Base-by-base conservation (phyloP, 257 asterid species). In the Linderniella brevidens region DNA sequence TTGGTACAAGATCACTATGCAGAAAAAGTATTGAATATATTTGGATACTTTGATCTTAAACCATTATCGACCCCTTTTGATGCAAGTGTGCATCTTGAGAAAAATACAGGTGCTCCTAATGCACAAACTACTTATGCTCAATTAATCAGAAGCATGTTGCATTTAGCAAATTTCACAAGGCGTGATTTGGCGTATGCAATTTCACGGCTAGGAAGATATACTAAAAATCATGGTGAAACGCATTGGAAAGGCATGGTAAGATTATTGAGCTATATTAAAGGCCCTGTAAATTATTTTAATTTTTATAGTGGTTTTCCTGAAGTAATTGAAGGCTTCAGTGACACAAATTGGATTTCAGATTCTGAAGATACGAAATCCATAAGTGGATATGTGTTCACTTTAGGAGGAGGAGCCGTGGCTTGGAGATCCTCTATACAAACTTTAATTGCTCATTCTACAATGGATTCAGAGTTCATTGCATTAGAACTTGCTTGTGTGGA, bases 91-190 rank as follows among this genome's bases (percentile, higher is more conserved):
- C 3, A 49, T 1, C 32, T 49, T 29, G 11, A n/a, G 40, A n/a
- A 49, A 20, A 49, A 49, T 29, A 1, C 0, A 9, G 54, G 54
- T 13, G 54, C 35, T 0, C 41, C 18, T n/a, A 17, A 25, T 20
- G 35, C 39, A 9, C 54, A 49, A 20, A 5, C 40, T 20, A 36
- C 14, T 17, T 48, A 48, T 48, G 53, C 53, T 17, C 15, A 11
- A 19, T 20, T 48, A 11, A 25, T 48, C 20, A 38, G 40, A 19
- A 49, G 54, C 8, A 20, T 49, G 37, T 11, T 48, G 36, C 52
- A 48, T 48, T 48, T 48, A 10, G 32, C 17, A n/a, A 20, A 48
- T 19, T 48, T 48, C 39, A n/a, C 52, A 11, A 10, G 52, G 14
- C 52, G 12, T 1, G 37, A 48, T 11, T 19, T 19, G 32, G 14